Evolutionary conservation across 2,329 filamentous ascomycete genomes (phyloP).

Genomic region (Aspergillus alliaceus): DNA sequence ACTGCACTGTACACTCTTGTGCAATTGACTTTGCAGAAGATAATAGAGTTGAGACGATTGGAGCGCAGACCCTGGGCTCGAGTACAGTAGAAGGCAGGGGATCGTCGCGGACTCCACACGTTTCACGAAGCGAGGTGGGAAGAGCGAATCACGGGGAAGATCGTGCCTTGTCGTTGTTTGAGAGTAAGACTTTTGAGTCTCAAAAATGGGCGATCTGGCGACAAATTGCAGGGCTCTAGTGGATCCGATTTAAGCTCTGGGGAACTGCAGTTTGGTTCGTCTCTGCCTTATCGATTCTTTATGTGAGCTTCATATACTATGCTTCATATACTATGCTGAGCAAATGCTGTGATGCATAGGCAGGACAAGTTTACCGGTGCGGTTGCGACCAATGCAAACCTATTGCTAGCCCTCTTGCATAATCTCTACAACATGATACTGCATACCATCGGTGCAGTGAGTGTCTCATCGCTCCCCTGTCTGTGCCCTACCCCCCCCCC

Average conservation of each 20-base stretch:
- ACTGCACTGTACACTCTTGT: not conserved
- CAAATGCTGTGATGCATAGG: too few relatives aligned
- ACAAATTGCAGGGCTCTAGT: not conserved
- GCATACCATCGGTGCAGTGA: too few relatives aligned
- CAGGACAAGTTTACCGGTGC: too few relatives aligned
- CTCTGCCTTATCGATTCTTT: not conserved
- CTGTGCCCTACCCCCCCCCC: too few relatives aligned
- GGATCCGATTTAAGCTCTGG: not conserved
- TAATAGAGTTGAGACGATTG: not conserved
- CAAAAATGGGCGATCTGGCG: not conserved
- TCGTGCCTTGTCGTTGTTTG: not conserved
- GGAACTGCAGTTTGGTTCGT: not conserved
- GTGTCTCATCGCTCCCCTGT: too few relatives aligned
- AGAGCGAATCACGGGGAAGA: not conserved
- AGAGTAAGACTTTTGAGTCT: conserved; percentile 3
- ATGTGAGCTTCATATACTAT: too few relatives aligned
- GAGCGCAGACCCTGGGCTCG: not conserved
- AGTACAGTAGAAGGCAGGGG: not conserved
- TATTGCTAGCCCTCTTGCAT: too few relatives aligned
- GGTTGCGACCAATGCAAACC: too few relatives aligned
- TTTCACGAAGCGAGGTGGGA: not conserved
- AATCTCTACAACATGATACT: too few relatives aligned
- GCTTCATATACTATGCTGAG: too few relatives aligned
- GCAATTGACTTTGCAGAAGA: not conserved
- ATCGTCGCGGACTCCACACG: not conserved